Conservation (phyloP, 495 filamentous ascomycete species). For the Melanomma pulvis-pyrius region DNA sequence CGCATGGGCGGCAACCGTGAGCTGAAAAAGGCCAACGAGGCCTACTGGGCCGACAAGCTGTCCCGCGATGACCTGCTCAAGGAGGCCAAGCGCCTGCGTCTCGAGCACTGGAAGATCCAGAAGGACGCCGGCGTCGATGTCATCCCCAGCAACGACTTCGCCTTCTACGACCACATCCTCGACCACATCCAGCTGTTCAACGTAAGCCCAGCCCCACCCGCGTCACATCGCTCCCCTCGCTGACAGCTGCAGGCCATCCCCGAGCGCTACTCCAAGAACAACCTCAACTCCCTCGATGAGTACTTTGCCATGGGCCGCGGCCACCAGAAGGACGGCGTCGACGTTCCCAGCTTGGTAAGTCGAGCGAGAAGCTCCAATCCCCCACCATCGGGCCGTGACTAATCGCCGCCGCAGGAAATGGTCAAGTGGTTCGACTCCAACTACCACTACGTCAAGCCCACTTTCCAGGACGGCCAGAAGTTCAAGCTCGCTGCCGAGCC, state of each 20-base stretch:
- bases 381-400: neutral
- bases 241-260: constrained; percentile 68
- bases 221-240: neutral
- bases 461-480: constrained; percentile 89
- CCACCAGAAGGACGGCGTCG: constrained; percentile 87
- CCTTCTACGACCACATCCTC: constrained; percentile 97
- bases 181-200: constrained; percentile 99
- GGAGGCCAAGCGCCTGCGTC: constrained; percentile 94
- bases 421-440: constrained; percentile 99
- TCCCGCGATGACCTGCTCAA: constrained; percentile 82
- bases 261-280: constrained; percentile 84
- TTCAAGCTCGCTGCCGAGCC: constrained; percentile 86
- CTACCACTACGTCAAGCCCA: constrained; percentile 99
- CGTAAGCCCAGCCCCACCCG: constrained; percentile 56
- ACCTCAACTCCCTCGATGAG: constrained; percentile 84
- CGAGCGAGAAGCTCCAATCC: constrained; percentile 21
- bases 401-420: constrained; percentile 69
- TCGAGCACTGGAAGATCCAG: constrained; percentile 98
- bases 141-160: constrained; percentile 99
- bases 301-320: constrained; percentile 99
- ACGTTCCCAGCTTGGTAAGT: constrained; percentile 78
- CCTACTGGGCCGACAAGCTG: constrained; percentile 94
- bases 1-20: constrained; percentile 98
- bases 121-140: constrained; percentile 94
- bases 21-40: constrained; percentile 99